These are phyloP conservation scores for Geosmithia putterillii DNA, from an alignment of 2,329 filamentous ascomycete species.

Conservation along the genomic window DNA sequence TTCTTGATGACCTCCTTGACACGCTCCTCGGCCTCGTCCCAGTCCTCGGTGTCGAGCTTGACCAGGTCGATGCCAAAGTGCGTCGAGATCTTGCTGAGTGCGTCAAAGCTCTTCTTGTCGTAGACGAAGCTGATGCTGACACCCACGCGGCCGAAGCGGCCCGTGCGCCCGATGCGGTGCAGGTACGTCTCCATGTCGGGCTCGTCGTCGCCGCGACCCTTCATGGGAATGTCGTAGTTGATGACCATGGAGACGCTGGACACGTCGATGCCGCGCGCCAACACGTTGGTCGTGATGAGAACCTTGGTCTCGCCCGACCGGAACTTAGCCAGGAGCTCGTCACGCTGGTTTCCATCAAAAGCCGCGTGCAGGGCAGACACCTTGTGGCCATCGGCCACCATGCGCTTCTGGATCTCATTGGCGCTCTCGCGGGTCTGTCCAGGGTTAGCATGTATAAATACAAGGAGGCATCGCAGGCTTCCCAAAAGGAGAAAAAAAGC, in stretches of 20 bases:
- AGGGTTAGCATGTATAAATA: not conserved
- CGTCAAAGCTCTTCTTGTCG: constrained; percentile 68
- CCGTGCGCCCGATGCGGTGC: constrained; percentile 93
- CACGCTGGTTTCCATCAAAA: constrained; percentile 72
- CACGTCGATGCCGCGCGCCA: constrained; percentile 88
- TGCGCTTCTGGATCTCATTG: constrained; percentile 69
- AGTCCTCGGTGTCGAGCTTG: constrained; percentile 72
- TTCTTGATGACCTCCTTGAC: constrained; percentile 75
- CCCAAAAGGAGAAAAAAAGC: constrained; percentile 11
- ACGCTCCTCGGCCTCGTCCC: constrained; percentile 76
- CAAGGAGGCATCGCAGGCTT: not conserved
- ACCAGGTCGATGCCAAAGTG: constrained; percentile 75
- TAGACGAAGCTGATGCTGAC: constrained; percentile 93
- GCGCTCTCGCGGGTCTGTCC: constrained; percentile 73
- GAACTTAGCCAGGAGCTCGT: constrained; percentile 77
- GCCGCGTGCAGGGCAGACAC: constrained; percentile 84
- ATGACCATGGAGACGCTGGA: constrained; percentile 93
- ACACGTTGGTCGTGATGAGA: constrained; percentile 92
- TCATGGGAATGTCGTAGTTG: constrained; percentile 84
- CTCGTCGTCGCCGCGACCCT: constrained; percentile 63
- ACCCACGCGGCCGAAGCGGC: constrained; percentile 90
- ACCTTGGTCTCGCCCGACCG: constrained; percentile 82
- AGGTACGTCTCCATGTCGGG: constrained; percentile 93
- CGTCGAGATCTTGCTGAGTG: constrained; percentile 66
- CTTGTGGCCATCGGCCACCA: constrained; percentile 81